A percentile compares a stretch with the other conserved stretches of the same genome.
These are phyloP conservation scores for Tetragonia tetragonoides DNA, from an alignment of 148 eudicot species.

Conservation along the genomic window DNA sequence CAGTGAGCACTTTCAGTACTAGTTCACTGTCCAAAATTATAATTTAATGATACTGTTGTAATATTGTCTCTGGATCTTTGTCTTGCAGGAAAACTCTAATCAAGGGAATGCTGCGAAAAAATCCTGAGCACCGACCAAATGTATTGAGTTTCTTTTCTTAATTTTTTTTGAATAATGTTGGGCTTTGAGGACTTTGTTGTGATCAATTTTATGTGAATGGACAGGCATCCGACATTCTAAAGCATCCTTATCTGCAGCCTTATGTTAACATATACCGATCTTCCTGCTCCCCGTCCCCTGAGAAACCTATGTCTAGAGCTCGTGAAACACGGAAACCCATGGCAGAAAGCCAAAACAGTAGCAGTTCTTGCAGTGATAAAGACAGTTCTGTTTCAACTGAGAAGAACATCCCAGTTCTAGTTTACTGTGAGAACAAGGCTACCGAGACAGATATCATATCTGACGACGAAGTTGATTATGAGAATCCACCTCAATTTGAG, in stretches of 20 bases:
- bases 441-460: slow-evolving; percentile 53
- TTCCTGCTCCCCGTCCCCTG: slow-evolving; percentile 43
- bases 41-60: neutral
- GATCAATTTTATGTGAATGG: slow-evolving; percentile 12
- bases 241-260: slow-evolving; percentile 92
- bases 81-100: slow-evolving; percentile 60
- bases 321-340: slow-evolving; percentile 53
- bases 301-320: slow-evolving; percentile 45
- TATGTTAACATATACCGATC: slow-evolving; percentile 74
- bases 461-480: slow-evolving; percentile 51
- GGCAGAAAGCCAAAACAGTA: slow-evolving; percentile 85
- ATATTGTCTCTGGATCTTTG: slow-evolving; percentile 7
- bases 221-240: slow-evolving; percentile 89
- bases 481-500: slow-evolving; percentile 30
- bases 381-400: slow-evolving; percentile 69
- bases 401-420: slow-evolving; percentile 45
- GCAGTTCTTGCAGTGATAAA: slow-evolving; percentile 88
- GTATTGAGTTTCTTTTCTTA: slow-evolving; percentile 35
- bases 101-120: slow-evolving; percentile 89
- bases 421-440: slow-evolving; percentile 49
- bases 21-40: neutral
- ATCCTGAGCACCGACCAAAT: slow-evolving; percentile 85
- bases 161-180: neutral
- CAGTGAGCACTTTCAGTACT: neutral
- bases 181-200: slow-evolving; percentile 8